These are phyloP conservation scores for Populus euphratica DNA, from an alignment of 345 rosid species.

Conservation along the genomic window DNA sequence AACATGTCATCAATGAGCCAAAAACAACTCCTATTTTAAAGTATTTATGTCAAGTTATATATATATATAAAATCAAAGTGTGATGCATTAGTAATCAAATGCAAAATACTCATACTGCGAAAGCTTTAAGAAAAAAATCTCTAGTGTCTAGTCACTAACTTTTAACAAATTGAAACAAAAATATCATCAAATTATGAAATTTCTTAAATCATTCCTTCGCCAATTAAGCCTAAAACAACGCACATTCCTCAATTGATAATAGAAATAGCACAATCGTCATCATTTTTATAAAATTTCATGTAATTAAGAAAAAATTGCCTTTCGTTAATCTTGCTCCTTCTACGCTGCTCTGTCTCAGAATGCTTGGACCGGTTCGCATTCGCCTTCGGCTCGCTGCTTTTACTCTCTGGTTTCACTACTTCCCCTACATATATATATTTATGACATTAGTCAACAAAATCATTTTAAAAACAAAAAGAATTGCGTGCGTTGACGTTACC, in stretches of 20 bases:
- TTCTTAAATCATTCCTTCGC: background rate
- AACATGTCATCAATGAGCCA: background rate
- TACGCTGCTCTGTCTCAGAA: slow-evolving; percentile 86
- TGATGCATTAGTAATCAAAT: background rate
- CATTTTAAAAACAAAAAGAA: background rate
- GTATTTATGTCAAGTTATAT: background rate
- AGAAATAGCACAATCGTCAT: background rate
- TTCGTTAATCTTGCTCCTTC: slow-evolving; percentile 84
- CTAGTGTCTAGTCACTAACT: too few relatives aligned
- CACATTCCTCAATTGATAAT: too few relatives aligned
- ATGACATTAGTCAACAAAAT: background rate
- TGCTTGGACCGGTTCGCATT: slow-evolving; percentile 57
- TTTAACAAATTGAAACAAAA: background rate
- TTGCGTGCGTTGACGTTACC: slow-evolving; percentile 20
- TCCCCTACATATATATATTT: slow-evolving; percentile 25
- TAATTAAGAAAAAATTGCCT: slow-evolving; percentile 30
- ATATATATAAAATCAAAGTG: background rate
- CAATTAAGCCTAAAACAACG: background rate
- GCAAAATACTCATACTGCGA: background rate
- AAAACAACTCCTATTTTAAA: background rate
- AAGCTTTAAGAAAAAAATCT: background rate
- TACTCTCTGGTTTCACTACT: slow-evolving; percentile 34
- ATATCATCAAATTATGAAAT: too few relatives aligned
- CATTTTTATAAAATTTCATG: background rate
- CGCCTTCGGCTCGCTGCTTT: slow-evolving; percentile 37